Evolutionary conservation across 129 eudicot species (phyloP), one percentile per base, ranked within the genome.

Genomic region (Mikania micrantha): DNA sequence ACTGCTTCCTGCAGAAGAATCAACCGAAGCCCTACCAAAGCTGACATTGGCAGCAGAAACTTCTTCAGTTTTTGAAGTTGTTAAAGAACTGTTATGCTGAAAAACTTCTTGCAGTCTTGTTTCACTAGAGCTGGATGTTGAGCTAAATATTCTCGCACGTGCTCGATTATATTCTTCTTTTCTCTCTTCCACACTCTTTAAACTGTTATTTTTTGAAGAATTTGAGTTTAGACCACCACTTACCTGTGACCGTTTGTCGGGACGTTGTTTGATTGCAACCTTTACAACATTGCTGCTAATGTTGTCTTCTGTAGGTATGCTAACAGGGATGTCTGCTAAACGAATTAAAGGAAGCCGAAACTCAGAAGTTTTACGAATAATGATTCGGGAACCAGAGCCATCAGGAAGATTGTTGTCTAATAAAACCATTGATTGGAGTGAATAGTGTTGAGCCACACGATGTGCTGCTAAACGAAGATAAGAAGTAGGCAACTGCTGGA

Each of bases 361-460:
- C 11, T 94, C 91, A 38, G 94, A 72, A 35, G 97, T 87, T 84
- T 90, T 94, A 0, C 88, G 93, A 5, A 94, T 81, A 59, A 94
- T 94, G 41, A 94, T 94, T 72, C 86, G 80, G 63, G 99, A 89
- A 38, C 95, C 88, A 19, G 97, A 85, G 28, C 95, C 97, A 75
- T 94, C 99, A 2, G 95, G 86, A 20, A 87, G 64, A 35, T 67
- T 87, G 66, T 85, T 83, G 71, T 94, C 99, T 77, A 94, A 41
- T 20, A 94, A 50, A 67, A 94, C 99, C 99, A 94, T 94, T 4
- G 99, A 94, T 35, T 89, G 97, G 57, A 94, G 80, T 16, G 96
- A 94, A 80, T 94, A 94, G 67, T 94, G 99, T 38, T 94, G 99
- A 49, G 99, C 99, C 25, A 94, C 93, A 59, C 99, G 99, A 69